Conservation (phyloP, 1,139 yeast species). For the Debaryomyces sp. region DNA sequence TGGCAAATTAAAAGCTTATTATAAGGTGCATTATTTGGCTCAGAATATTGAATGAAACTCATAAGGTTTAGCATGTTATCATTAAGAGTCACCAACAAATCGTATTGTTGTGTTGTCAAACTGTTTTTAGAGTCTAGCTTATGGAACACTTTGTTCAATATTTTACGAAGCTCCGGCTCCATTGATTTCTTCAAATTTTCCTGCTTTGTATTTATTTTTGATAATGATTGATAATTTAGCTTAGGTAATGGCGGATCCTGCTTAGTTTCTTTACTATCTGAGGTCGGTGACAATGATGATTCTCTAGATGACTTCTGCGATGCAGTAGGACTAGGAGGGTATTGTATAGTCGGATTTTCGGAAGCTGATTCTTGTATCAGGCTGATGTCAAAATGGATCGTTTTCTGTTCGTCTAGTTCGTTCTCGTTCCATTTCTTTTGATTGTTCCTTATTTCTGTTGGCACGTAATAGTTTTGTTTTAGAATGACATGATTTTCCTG, state of each 20-base stretch:
- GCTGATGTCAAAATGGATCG: conserved; percentile 42
- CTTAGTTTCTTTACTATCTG: conserved; percentile 4
- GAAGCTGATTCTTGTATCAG: conserved; percentile 22
- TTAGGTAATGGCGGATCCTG: neutral
- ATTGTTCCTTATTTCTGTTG: conserved; percentile 40
- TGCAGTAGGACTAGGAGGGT: conserved; percentile 16
- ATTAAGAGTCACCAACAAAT: conserved; percentile 36
- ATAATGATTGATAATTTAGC: conserved; percentile 10
- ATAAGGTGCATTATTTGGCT: conserved; percentile 18
- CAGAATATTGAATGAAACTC: conserved; percentile 24
- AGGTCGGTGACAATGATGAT: conserved; percentile 18
- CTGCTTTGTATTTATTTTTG: conserved; percentile 19
- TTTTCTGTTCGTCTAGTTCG: conserved; percentile 14
- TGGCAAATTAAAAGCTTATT: conserved; percentile 40
- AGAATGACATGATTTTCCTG: conserved; percentile 40
- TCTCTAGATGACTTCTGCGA: conserved; percentile 18
- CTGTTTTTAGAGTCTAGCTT: conserved; percentile 37
- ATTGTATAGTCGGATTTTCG: neutral
- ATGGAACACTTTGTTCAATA: conserved; percentile 37
- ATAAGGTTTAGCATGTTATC: conserved; percentile 30
- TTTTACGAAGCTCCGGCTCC: conserved; percentile 33
- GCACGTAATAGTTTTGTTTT: conserved; percentile 40
- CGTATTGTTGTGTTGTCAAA: conserved; percentile 41
- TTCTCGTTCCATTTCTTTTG: conserved; percentile 38
- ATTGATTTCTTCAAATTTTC: conserved; percentile 28